Percentiles rank a stretch among this genome's conserved stretches.
phyloP scores from a whole-genome alignment of 352 stramenopile species.

The Phytophthora capsici region DNA sequence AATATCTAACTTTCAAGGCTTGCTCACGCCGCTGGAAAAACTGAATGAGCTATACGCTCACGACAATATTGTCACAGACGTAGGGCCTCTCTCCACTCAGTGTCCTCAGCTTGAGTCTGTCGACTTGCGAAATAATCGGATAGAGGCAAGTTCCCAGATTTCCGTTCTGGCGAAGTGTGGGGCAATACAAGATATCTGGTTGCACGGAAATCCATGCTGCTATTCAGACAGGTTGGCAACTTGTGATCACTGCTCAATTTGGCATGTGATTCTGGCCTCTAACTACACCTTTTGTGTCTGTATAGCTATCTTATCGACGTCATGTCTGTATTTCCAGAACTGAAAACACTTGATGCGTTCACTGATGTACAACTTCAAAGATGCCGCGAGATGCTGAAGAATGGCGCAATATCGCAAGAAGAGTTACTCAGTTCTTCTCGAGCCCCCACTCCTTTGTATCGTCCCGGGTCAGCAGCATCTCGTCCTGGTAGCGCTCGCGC shows the following conservation, averaged over 20 bases:
- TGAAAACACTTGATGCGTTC: constrained; percentile 73
- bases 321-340: constrained; percentile 43
- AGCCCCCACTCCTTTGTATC: constrained; percentile 46
- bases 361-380: constrained; percentile 53
- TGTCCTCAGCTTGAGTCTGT: constrained; percentile 73
- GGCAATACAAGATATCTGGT: constrained; percentile 66
- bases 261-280: neutral
- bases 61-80: constrained; percentile 52
- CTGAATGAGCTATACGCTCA: constrained; percentile 78
- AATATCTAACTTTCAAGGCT: constrained; percentile 48
- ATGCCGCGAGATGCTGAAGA: constrained; percentile 53
- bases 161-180: constrained; percentile 31
- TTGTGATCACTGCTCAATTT: neutral
- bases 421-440: constrained; percentile 35
- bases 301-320: constrained; percentile 68
- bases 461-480: constrained; percentile 34
- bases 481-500: constrained; percentile 43
- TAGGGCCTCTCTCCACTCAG: constrained; percentile 34
- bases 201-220: constrained; percentile 74
- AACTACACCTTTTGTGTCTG: neutral
- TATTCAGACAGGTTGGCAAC: constrained; percentile 47
- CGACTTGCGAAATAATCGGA: constrained; percentile 69
- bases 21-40: constrained; percentile 41
- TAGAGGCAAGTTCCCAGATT: constrained; percentile 38
- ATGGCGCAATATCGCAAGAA: constrained; percentile 44